These are phyloP conservation scores for Ceratorhiza oryzae-sativae DNA, from an alignment of 1,284 basidiomycete genomes.

Conservation along the genomic window DNA sequence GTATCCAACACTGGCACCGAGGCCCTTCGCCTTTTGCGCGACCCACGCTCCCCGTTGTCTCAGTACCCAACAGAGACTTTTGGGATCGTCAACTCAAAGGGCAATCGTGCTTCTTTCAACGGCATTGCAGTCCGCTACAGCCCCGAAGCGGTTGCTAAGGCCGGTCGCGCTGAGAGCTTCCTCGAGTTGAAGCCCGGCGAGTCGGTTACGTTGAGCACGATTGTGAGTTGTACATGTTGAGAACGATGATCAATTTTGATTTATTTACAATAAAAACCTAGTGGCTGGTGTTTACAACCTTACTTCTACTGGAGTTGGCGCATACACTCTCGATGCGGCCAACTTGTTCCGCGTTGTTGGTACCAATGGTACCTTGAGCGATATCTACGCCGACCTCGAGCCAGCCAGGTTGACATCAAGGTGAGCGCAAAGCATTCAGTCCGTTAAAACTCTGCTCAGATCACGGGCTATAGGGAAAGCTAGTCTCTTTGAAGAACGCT, in stretches of 20 bases:
- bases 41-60: constrained; percentile 55
- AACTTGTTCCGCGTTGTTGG: constrained; percentile 56
- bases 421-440: neutral
- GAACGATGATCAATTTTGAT: neutral
- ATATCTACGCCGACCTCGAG: constrained; percentile 50
- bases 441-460: neutral
- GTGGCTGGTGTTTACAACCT: constrained; percentile 61
- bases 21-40: constrained; percentile 57
- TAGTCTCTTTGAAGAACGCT: constrained; percentile 9
- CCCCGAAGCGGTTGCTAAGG: constrained; percentile 44
- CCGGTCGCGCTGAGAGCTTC: constrained; percentile 44
- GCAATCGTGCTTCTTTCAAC: constrained; percentile 50
- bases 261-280: constrained; percentile 41
- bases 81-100: constrained; percentile 52
- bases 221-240: constrained; percentile 49
- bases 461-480: neutral
- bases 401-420: constrained; percentile 47
- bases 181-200: constrained; percentile 57
- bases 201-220: constrained; percentile 53
- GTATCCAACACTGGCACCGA: constrained; percentile 59
- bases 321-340: constrained; percentile 56
- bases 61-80: constrained; percentile 57
- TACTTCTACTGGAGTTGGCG: constrained; percentile 53
- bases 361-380: constrained; percentile 50
- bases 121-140: constrained; percentile 51